Evolutionary conservation across 306 rosid genomes (phyloP).

Genomic region (Prunus salicina): DNA sequence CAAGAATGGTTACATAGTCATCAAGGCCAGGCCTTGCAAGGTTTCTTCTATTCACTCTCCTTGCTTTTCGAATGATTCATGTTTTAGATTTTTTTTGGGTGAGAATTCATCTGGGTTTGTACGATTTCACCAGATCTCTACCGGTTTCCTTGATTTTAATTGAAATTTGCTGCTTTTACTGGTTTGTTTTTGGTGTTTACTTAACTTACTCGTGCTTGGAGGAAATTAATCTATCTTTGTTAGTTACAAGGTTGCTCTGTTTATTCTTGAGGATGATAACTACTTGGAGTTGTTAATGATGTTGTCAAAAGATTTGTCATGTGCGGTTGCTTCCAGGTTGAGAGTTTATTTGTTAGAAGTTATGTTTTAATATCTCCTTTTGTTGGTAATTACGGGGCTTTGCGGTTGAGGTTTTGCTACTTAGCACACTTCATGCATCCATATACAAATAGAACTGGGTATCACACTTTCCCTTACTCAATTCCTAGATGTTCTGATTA

Average conservation of each 20-base stretch:
- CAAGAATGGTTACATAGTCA: constrained; percentile 65
- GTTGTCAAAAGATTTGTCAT: too few relatives aligned
- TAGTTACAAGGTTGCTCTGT: background rate
- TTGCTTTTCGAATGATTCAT: background rate
- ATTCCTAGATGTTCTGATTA: background rate
- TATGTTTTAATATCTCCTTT: background rate
- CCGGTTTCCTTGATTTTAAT: background rate
- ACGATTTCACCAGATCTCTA: background rate
- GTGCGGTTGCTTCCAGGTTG: background rate
- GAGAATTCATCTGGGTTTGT: constrained; percentile 3
- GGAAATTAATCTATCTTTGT: too few relatives aligned
- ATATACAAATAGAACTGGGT: background rate
- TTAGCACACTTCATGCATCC: background rate
- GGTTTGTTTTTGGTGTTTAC: background rate
- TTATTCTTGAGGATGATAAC: background rate
- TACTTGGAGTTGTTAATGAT: background rate
- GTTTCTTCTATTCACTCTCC: constrained; percentile 6
- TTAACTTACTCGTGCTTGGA: background rate
- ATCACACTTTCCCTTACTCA: background rate
- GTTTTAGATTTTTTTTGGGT: background rate
- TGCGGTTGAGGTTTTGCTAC: background rate
- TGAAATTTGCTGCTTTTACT: background rate
- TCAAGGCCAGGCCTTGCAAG: constrained; percentile 73
- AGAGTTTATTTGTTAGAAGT: background rate
- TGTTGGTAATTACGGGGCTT: background rate